These are phyloP conservation scores for Phaffomyces thermotolerans DNA, from an alignment of 805 yeast species.

Conservation along the genomic window DNA sequence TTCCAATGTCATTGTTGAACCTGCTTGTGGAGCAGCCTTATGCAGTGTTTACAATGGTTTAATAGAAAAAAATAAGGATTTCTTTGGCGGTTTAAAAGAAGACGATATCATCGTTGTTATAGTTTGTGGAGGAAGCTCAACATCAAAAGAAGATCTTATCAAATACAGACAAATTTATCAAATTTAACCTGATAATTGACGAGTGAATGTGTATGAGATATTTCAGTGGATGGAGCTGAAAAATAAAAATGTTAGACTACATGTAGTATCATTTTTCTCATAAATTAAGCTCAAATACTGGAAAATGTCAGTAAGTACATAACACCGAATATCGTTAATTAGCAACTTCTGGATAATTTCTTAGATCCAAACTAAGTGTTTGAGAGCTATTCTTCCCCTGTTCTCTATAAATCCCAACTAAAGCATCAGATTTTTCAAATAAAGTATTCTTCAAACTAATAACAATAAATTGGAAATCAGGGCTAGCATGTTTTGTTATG, in stretches of 20 bases:
- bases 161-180: slow-evolving; percentile 13
- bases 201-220: neutral
- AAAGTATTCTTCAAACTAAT: slow-evolving; percentile 83
- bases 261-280: too few relatives aligned
- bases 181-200: neutral
- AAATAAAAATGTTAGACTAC: too few relatives aligned
- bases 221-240: neutral
- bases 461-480: slow-evolving; percentile 83
- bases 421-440: slow-evolving; percentile 81
- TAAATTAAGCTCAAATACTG: too few relatives aligned
- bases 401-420: slow-evolving; percentile 89
- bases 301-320: too few relatives aligned
- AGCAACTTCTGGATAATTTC: slow-evolving; percentile 42
- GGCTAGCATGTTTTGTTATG: slow-evolving; percentile 66
- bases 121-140: slow-evolving; percentile 51
- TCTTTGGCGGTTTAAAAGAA: slow-evolving; percentile 23
- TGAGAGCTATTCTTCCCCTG: slow-evolving; percentile 65
- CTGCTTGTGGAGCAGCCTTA: slow-evolving; percentile 69
- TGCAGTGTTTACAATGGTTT: slow-evolving; percentile 40
- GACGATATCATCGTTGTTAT: slow-evolving; percentile 45
- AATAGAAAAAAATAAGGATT: slow-evolving; percentile 24
- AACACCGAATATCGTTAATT: neutral
- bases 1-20: slow-evolving; percentile 50
- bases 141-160: slow-evolving; percentile 24
- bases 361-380: slow-evolving; percentile 66